Conservation (phyloP, 345 rosid genomes). For the Cochlearia excelsa region DNA sequence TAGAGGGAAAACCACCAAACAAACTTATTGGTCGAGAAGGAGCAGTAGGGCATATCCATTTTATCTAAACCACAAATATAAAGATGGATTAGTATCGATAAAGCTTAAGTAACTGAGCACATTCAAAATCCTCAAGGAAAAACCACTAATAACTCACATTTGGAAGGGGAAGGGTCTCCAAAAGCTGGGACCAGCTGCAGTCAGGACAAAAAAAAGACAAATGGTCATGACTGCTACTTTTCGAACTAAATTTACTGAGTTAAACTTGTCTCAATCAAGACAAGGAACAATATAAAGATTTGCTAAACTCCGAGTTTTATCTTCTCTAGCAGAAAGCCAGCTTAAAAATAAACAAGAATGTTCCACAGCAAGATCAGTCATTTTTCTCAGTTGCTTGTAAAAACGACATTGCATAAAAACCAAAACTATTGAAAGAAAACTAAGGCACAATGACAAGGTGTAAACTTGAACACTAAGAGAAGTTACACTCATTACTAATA, state of each 20-base stretch:
- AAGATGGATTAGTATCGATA: slow-evolving; percentile 5
- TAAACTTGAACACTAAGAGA: no score
- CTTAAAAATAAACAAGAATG: not conserved
- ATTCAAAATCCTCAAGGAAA: not conserved
- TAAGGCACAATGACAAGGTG: no score
- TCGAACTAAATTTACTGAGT: no score
- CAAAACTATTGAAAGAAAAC: no score
- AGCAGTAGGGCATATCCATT: slow-evolving; percentile 99
- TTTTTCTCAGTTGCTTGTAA: slow-evolving; percentile 3
- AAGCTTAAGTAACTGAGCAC: slow-evolving; percentile 9
- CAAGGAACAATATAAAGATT: slow-evolving; percentile 1
- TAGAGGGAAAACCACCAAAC: slow-evolving; percentile 97
- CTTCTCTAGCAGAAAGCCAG: not conserved
- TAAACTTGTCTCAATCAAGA: slow-evolving; percentile 5
- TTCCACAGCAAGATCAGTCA: not conserved
- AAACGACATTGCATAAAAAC: no score
- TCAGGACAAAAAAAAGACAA: slow-evolving; percentile 18
- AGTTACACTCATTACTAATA: not conserved
- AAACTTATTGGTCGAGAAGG: slow-evolving; percentile 80
- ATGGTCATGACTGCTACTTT: not conserved
- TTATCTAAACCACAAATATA: slow-evolving; percentile 53
- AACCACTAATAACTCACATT: slow-evolving; percentile 55
- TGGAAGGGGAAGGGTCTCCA: slow-evolving; percentile 91
- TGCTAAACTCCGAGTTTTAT: not conserved
- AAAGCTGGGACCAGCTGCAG: slow-evolving; percentile 97